These are phyloP conservation scores for Ceratocystis ficicola DNA, from an alignment of 2,329 filamentous ascomycete genomes.

Conservation along the genomic window DNA sequence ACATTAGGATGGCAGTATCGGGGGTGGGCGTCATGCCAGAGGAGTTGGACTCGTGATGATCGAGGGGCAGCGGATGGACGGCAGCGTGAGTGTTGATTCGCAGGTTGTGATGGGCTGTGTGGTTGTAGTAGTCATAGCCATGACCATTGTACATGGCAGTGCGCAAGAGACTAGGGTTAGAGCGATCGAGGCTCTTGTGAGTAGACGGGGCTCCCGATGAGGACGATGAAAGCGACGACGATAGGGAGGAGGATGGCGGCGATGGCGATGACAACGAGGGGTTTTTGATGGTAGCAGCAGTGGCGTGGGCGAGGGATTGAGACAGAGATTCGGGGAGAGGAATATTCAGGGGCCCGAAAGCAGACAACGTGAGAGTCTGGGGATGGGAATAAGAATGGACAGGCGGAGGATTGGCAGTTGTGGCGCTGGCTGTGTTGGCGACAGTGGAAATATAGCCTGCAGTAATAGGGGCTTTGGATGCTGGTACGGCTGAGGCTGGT, in stretches of 20 bases:
- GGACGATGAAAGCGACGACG: background rate
- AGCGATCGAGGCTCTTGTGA: background rate
- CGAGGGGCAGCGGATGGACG: slow-evolving; percentile 14
- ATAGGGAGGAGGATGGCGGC: background rate
- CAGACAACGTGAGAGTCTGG: slow-evolving; percentile 11
- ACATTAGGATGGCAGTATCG: slow-evolving; percentile 22
- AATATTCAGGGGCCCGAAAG: slow-evolving; percentile 13
- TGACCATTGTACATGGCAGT: slow-evolving; percentile 21
- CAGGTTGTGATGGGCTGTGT: slow-evolving; percentile 13
- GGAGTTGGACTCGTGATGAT: slow-evolving; percentile 12
- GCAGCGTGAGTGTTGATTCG: slow-evolving; percentile 20
- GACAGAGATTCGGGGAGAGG: slow-evolving; percentile 8
- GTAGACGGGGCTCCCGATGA: background rate
- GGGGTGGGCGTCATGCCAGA: slow-evolving; percentile 18
- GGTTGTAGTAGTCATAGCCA: slow-evolving; percentile 21
- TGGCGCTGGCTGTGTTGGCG: background rate
- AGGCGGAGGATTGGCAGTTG: background rate
- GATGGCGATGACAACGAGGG: background rate
- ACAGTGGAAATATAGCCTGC: background rate
- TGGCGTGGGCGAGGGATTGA: background rate
- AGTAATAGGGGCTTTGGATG: slow-evolving; percentile 3
- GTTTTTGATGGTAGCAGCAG: background rate
- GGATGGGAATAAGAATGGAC: slow-evolving; percentile 4
- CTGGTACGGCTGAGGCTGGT: too few relatives aligned
- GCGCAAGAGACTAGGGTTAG: slow-evolving; percentile 5